Evolutionary conservation across 2,329 filamentous ascomycete genomes (phyloP).

Genomic region (Pseudodiploospora longispora): DNA sequence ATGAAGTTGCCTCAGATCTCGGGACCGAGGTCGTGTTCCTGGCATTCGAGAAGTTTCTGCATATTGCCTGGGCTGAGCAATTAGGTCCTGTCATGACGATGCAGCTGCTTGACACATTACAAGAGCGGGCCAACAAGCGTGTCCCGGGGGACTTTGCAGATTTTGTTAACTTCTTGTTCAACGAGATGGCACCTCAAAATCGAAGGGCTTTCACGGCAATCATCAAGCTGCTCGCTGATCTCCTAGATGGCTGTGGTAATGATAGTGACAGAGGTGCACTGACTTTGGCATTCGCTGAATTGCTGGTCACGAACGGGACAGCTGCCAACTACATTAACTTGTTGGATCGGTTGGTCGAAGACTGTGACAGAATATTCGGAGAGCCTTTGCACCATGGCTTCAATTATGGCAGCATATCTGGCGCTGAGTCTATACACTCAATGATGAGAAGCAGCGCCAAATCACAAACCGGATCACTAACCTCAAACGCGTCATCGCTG

Average conservation of each 20-base stretch:
- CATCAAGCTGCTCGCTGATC: constrained; percentile 76
- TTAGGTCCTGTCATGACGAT: constrained; percentile 78
- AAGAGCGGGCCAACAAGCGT: constrained; percentile 55
- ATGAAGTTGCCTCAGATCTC: constrained; percentile 66
- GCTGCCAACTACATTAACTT: constrained; percentile 81
- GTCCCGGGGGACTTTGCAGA: constrained; percentile 67
- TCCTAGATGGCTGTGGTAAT: constrained; percentile 83
- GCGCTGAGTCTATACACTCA: constrained; percentile 52
- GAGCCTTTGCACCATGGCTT: constrained; percentile 33
- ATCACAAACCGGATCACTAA: constrained; percentile 64
- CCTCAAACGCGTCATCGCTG: constrained; percentile 80
- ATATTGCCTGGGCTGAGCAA: constrained; percentile 78
- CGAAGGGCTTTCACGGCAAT: constrained; percentile 73
- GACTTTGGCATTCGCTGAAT: constrained; percentile 80
- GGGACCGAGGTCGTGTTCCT: constrained; percentile 80
- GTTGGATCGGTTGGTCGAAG: constrained; percentile 80
- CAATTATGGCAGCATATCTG: constrained; percentile 17
- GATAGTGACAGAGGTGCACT: constrained; percentile 84
- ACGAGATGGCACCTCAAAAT: constrained; percentile 61
- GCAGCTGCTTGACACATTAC: constrained; percentile 64
- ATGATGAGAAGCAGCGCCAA: constrained; percentile 46
- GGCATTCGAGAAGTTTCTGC: constrained; percentile 88
- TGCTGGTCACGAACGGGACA: constrained; percentile 69
- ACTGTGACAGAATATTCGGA: constrained; percentile 83
- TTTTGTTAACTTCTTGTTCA: constrained; percentile 56